Percentiles rank a stretch among this genome's conserved stretches.
Conservation (phyloP, 805 yeast species). For the Limtongozyma cylindracea region DNA sequence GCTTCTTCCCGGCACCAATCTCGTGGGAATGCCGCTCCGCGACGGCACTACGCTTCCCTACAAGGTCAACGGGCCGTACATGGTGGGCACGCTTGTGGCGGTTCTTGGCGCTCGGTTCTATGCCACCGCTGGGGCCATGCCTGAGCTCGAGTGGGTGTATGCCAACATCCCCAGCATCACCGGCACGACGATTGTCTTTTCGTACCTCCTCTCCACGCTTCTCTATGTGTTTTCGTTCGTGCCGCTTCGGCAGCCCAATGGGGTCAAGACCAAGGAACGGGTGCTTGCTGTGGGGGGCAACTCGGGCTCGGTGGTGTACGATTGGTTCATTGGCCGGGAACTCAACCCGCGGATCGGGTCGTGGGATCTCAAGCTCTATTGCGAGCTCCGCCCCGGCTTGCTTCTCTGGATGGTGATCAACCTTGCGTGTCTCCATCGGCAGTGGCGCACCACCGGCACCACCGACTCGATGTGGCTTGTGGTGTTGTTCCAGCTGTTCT, state of each 20-base stretch:
- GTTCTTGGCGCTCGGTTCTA: conserved; percentile 25
- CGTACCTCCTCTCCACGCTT: conserved; percentile 32
- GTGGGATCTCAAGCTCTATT: conserved; percentile 74
- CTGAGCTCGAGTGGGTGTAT: conserved; percentile 62
- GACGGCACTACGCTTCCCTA: conserved; percentile 52
- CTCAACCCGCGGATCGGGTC: conserved; percentile 72
- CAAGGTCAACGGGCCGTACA: conserved; percentile 57
- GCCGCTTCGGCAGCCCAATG: conserved; percentile 24
- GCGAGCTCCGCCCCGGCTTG: conserved; percentile 90
- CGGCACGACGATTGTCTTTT: conserved; percentile 33
- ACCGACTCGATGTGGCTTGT: conserved; percentile 53
- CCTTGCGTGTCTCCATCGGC: conserved; percentile 59
- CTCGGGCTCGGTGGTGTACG: conserved; percentile 48
- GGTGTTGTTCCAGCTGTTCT: conserved; percentile 46
- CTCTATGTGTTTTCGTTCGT: conserved; percentile 48
- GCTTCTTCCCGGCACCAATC: conserved; percentile 34
- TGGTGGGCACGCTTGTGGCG: conserved; percentile 14
- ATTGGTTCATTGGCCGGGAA: conserved; percentile 96
- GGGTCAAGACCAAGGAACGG: conserved; percentile 29
- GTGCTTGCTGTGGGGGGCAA: conserved; percentile 77
- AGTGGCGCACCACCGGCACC: conserved; percentile 37
- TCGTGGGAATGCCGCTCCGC: conserved; percentile 45
- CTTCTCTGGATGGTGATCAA: conserved; percentile 65
- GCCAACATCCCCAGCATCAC: conserved; percentile 41
- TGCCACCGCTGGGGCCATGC: conserved; percentile 25